A percentile compares a stretch with the other conserved stretches of the same genome.
Evolutionary conservation across 2,329 filamentous ascomycete genomes (phyloP).

Genomic region (Aspergillus neotritici): DNA sequence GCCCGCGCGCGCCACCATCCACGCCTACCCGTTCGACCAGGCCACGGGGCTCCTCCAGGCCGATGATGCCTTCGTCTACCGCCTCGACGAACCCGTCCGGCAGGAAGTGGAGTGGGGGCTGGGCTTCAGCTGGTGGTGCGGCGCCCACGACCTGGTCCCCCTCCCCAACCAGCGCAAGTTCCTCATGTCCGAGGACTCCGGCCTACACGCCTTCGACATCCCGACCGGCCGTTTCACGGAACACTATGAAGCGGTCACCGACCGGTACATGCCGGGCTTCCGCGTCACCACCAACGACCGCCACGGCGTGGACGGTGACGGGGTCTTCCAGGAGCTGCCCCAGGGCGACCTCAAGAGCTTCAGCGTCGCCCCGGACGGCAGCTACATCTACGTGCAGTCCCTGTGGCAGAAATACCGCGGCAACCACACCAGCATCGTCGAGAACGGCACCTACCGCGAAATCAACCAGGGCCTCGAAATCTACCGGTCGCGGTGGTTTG

Average conservation of each 20-base stretch:
- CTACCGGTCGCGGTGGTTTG: slow-evolving; percentile 22
- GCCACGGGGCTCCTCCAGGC: slow-evolving; percentile 13
- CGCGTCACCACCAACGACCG: slow-evolving; percentile 19
- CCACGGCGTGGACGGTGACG: slow-evolving; percentile 14
- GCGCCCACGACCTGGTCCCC: slow-evolving; percentile 21
- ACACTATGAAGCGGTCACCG: slow-evolving; percentile 11
- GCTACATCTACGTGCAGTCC: slow-evolving; percentile 20
- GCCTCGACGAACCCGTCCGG: slow-evolving; percentile 9
- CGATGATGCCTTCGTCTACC: slow-evolving; percentile 12
- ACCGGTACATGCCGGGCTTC: slow-evolving; percentile 20
- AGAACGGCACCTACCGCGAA: slow-evolving; percentile 11
- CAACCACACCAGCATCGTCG: slow-evolving; percentile 19
- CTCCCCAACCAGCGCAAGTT: slow-evolving; percentile 21
- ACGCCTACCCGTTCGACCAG: slow-evolving; percentile 19
- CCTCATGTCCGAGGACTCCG: slow-evolving; percentile 19
- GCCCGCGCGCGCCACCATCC: slow-evolving; percentile 16
- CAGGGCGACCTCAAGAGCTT: slow-evolving; percentile 21
- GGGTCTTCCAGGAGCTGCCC: slow-evolving; percentile 17
- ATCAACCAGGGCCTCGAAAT: slow-evolving; percentile 21
- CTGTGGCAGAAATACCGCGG: slow-evolving; percentile 16
- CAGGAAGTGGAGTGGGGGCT: slow-evolving; percentile 19
- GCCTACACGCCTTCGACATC: slow-evolving; percentile 18
- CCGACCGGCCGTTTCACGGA: slow-evolving; percentile 11
- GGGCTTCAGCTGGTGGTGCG: slow-evolving; percentile 21
- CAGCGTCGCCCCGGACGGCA: slow-evolving; percentile 20